phyloP scores from a whole-genome alignment of 139 green algal species.

The Closterium sp. region DNA sequence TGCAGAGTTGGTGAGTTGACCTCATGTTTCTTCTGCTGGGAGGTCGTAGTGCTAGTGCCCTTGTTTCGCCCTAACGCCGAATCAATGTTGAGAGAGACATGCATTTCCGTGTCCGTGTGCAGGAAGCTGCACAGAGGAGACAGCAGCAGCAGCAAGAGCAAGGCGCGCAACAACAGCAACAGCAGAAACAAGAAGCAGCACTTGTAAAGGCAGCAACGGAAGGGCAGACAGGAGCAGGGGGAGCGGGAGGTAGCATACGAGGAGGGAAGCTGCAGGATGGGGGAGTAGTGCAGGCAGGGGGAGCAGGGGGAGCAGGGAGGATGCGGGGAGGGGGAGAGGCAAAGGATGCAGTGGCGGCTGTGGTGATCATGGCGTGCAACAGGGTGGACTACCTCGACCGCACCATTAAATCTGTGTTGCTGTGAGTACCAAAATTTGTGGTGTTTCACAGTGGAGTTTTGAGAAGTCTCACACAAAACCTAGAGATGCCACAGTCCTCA shows the following conservation, averaged over 20 bases:
- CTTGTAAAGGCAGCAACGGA: not conserved
- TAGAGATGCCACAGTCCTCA: too few relatives aligned
- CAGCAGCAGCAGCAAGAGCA: not conserved
- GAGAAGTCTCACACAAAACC: too few relatives aligned
- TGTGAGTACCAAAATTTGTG: too few relatives aligned
- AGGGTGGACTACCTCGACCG: constrained; percentile 44
- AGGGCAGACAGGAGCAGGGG: not conserved
- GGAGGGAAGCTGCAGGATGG: not conserved
- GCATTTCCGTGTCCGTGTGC: not conserved
- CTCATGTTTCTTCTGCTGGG: too few relatives aligned
- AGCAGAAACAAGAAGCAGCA: too few relatives aligned
- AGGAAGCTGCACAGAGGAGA: not conserved
- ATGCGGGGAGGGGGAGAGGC: not conserved
- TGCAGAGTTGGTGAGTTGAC: not conserved
- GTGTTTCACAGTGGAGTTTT: too few relatives aligned
- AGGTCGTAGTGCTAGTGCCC: not conserved
- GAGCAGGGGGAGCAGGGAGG: not conserved
- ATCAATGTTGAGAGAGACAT: too few relatives aligned
- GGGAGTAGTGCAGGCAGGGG: not conserved
- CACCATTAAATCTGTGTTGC: constrained; percentile 33
- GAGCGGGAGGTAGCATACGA: not conserved
- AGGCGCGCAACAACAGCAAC: too few relatives aligned
- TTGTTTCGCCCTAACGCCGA: too few relatives aligned
- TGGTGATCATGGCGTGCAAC: constrained; percentile 52
- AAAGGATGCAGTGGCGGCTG: constrained; percentile 33